Evolutionary conservation across 1,139 yeast genomes (phyloP).

Genomic region (Pichia kudriavzevii): DNA sequence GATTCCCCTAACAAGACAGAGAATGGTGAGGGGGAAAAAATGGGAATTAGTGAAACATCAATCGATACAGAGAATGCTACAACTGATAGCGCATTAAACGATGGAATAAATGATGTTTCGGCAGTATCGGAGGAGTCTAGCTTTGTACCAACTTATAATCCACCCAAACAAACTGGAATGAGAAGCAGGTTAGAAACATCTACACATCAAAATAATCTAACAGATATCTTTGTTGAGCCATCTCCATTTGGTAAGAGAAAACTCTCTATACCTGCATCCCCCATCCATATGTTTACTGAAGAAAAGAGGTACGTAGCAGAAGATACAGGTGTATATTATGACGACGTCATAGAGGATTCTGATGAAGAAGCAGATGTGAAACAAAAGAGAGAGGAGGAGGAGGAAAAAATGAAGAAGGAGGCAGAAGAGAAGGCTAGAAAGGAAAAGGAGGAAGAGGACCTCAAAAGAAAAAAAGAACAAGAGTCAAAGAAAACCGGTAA

Average conservation of each 20-base stretch:
- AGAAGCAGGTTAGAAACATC: constrained; percentile 1
- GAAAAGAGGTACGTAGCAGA: constrained; percentile 23
- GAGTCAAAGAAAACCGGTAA: constrained; percentile 12
- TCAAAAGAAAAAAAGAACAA: constrained; percentile 16
- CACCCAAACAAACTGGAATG: constrained; percentile 18
- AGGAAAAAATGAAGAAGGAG: constrained; percentile 17
- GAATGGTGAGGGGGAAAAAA: background rate
- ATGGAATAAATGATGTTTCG: background rate
- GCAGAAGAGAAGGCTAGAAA: constrained; percentile 16
- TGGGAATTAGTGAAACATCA: background rate
- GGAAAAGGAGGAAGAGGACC: constrained; percentile 21
- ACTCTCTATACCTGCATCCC: constrained; percentile 12
- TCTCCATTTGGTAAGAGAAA: background rate
- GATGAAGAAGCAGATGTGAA: constrained; percentile 28
- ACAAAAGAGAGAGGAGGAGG: constrained; percentile 21
- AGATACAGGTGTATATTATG: constrained; percentile 34
- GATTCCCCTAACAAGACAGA: background rate
- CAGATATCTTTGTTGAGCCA: constrained; percentile 23
- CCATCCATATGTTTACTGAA: constrained; percentile 22
- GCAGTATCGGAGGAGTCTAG: background rate
- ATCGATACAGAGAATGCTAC: background rate
- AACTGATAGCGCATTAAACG: background rate
- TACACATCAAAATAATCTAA: background rate
- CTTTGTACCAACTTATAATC: constrained; percentile 9
- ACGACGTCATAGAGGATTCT: constrained; percentile 37